A percentile compares a stretch with the other conserved stretches of the same genome.
phyloP scores from a whole-genome alignment of 1,139 yeast genomes.

The Debaryomycetaceae sp. region DNA sequence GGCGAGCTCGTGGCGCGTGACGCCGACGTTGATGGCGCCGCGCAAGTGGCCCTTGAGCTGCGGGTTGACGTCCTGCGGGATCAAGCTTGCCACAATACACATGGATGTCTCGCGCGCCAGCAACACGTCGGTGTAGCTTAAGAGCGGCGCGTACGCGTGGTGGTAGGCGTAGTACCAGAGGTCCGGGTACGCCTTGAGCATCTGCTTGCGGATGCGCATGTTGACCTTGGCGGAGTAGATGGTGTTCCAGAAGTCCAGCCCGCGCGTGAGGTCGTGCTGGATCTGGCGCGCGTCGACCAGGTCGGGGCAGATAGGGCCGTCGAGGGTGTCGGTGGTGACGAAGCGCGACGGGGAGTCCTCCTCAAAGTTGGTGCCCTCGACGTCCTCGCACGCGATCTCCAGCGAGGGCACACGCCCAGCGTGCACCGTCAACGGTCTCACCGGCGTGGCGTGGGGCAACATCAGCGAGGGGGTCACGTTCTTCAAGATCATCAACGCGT shows the following conservation, averaged over 20 bases:
- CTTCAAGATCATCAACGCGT: constrained; percentile 64
- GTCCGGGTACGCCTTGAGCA: constrained; percentile 78
- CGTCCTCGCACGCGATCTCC: constrained; percentile 39
- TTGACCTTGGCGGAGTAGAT: constrained; percentile 73
- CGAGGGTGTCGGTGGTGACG: constrained; percentile 37
- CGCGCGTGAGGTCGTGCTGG: constrained; percentile 38
- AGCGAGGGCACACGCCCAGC: constrained; percentile 37
- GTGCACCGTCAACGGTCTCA: constrained; percentile 26
- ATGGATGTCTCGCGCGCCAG: constrained; percentile 69
- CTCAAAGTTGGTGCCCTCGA: constrained; percentile 35
- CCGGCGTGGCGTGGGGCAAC: constrained; percentile 25
- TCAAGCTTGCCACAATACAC: constrained; percentile 72
- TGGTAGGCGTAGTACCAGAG: constrained; percentile 70
- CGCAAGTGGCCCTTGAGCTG: constrained; percentile 85
- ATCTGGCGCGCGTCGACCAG: constrained; percentile 28
- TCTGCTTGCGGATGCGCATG: constrained; percentile 59
- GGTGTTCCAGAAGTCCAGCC: constrained; percentile 66
- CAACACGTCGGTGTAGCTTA: constrained; percentile 64
- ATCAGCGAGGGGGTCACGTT: constrained; percentile 57
- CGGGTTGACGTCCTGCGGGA: constrained; percentile 94
- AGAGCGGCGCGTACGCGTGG: constrained; percentile 73
- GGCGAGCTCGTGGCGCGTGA: constrained; percentile 57
- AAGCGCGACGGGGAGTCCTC: constrained; percentile 11
- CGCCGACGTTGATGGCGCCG: constrained; percentile 83
- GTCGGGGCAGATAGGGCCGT: constrained; percentile 36